A percentile compares a stretch with the other conserved stretches of the same genome.
These are phyloP conservation scores for Ganoderma leucocontextum DNA, from an alignment of 1,284 basidiomycete genomes.

Conservation along the genomic window DNA sequence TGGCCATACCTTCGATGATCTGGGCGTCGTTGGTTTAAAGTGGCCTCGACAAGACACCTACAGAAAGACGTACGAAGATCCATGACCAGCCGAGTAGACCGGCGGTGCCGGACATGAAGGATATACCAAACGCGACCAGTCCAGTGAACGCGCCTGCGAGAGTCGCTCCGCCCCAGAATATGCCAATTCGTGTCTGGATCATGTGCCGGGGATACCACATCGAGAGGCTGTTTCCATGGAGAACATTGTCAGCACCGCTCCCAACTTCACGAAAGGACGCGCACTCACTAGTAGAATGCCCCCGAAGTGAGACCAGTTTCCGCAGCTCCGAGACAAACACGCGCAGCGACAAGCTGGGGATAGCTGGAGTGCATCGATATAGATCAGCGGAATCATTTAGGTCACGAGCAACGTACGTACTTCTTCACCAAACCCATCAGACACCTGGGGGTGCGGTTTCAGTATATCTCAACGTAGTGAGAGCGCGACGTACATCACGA, in stretches of 20 bases:
- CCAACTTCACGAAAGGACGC: neutral
- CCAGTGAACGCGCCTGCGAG: constrained; percentile 45
- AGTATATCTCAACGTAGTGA: constrained; percentile 41
- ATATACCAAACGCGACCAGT: constrained; percentile 50
- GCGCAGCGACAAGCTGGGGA: constrained; percentile 64
- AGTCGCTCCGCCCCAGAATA: constrained; percentile 46
- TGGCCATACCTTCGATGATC: constrained; percentile 66
- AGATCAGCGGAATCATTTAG: neutral
- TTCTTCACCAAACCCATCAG: constrained; percentile 72
- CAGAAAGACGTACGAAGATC: constrained; percentile 49
- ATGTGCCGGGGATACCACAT: constrained; percentile 44
- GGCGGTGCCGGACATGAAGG: constrained; percentile 48
- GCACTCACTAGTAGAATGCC: constrained; percentile 64
- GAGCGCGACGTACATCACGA: constrained; percentile 40
- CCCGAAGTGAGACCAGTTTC: constrained; percentile 78
- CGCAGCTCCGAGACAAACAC: constrained; percentile 67
- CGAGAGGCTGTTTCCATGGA: constrained; percentile 31
- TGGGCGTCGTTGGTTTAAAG: constrained; percentile 32
- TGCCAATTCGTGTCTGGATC: constrained; percentile 41
- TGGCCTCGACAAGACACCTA: neutral
- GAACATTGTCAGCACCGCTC: neutral
- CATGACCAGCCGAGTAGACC: constrained; percentile 53
- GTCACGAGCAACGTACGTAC: constrained; percentile 41
- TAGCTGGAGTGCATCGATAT: constrained; percentile 48
- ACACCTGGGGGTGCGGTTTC: constrained; percentile 49